Conservation (phyloP, 306 rosid genomes). For the Boehmeria nivea region DNA sequence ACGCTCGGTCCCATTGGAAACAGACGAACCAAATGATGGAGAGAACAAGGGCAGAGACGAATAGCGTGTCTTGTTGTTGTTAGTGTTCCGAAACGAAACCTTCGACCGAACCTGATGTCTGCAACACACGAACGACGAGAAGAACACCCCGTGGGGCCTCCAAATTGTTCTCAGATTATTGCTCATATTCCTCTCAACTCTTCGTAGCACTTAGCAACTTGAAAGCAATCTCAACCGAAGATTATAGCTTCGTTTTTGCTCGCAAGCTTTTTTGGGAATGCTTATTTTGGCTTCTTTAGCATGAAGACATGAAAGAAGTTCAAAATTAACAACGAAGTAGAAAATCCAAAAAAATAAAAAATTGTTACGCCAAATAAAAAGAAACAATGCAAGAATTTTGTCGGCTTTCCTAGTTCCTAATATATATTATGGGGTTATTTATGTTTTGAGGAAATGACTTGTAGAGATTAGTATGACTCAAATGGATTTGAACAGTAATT, state of each 20-base stretch:
- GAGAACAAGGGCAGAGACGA: conserved; percentile 22
- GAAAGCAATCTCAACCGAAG: background rate
- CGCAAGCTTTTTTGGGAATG: background rate
- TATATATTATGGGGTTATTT: no score
- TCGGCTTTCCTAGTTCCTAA: no score
- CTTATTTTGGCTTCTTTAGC: no score
- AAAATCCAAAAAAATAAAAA: no score
- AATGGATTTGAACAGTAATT: no score
- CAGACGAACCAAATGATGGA: conserved; percentile 21
- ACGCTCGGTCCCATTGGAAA: conserved; percentile 24
- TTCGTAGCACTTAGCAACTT: background rate
- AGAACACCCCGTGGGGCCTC: conserved; percentile 9
- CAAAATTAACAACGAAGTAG: no score
- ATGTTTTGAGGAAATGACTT: no score
- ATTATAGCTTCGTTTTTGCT: background rate
- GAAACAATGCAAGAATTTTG: no score
- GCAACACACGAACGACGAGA: conserved; percentile 8
- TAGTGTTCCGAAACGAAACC: conserved; percentile 13
- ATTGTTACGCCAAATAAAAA: no score
- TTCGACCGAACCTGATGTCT: conserved; percentile 8
- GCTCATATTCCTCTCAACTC: conserved; percentile 1
- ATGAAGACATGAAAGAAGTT: no score
- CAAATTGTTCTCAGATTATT: conserved; percentile 9
- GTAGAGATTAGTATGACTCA: no score
- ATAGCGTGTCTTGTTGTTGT: background rate